Base-by-base conservation (phyloP, 129 eudicot genomes). In the Glebionis coronaria region DNA sequence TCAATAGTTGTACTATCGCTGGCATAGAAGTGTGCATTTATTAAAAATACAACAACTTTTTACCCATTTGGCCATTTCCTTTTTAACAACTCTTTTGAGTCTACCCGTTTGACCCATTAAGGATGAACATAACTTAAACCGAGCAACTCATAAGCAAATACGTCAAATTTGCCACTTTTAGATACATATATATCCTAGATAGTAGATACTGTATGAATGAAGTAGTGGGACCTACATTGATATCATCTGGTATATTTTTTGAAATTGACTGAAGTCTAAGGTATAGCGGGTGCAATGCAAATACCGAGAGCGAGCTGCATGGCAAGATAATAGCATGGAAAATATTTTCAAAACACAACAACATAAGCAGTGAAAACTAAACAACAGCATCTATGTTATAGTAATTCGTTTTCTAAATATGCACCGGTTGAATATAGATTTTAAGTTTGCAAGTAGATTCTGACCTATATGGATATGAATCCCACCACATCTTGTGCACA, bases 401-500 rank as follows among this genome's bases (percentile, higher is more conserved):
- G 20, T 14, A 63, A 31, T 35, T 56, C 66, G 44, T 45, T 12
- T 27, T 29, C 18, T 2, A 45, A 65, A 64, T 31, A 25, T 28
- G 54, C 9, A 12, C 28, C 11, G 16, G 2, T 25, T 20, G 35
- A 5, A 28, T 65, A 46, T 4, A 42, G 35, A 5, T 62, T 73
- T 40, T 35, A 13, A 16, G 67, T 38, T 25, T 60, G 1, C 31
- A 13, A 27, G 38, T 13, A 52, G 65, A 61, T 29, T 4, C 65
- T 65, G 59, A 78, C 99, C 99, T 93, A 85, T 93, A 93, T 4
- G 99, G 99, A 70, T 93, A 93, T 14, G 99, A 93, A 79, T 93
- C 99, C 99, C 99, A 93, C 99, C 99, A 93, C 99, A 89, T 93
- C 77, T 76, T 73, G 56, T 93, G 78, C 16, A 93, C 99, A 61